Evolutionary conservation across 352 stramenopile species (phyloP).

Genomic region (Plasmopara halstedii): DNA sequence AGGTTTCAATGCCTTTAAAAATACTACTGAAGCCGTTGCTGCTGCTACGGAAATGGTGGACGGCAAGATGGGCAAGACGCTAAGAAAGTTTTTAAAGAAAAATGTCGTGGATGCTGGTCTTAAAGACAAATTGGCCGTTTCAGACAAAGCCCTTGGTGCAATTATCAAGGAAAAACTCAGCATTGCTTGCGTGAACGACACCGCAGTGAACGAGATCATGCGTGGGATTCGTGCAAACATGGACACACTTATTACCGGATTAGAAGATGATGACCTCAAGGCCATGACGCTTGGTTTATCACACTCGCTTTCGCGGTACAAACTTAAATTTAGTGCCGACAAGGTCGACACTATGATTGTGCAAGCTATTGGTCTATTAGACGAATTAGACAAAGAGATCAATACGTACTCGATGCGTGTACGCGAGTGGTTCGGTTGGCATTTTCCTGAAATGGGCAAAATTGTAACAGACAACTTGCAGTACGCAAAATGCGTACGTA

Average conservation of each 20-base stretch:
- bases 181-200: conserved; percentile 90
- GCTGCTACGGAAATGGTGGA: conserved; percentile 97
- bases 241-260: conserved; percentile 89
- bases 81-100: conserved; percentile 99
- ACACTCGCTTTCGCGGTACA: conserved; percentile 98
- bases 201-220: conserved; percentile 93
- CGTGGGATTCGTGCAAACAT: conserved; percentile 95
- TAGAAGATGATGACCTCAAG: conserved; percentile 86
- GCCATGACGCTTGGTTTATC: conserved; percentile 99
- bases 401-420: conserved; percentile 99
- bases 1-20: conserved; percentile 98
- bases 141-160: conserved; percentile 93
- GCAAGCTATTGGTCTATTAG: conserved; percentile 98
- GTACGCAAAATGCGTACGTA: conserved; percentile 97
- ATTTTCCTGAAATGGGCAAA: conserved; percentile 96
- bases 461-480: conserved; percentile 98
- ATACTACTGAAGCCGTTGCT: conserved; percentile 97
- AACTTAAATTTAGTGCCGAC: conserved; percentile 99
- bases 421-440: conserved; percentile 98
- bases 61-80: conserved; percentile 94
- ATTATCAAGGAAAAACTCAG: conserved; percentile 98
- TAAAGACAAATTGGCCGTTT: conserved; percentile 95
- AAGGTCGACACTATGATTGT: conserved; percentile 99
- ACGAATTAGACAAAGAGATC: conserved; percentile 99
- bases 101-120: conserved; percentile 91